phyloP scores from a whole-genome alignment of 495 filamentous ascomycete species.

The Cenococcum geophilum region DNA sequence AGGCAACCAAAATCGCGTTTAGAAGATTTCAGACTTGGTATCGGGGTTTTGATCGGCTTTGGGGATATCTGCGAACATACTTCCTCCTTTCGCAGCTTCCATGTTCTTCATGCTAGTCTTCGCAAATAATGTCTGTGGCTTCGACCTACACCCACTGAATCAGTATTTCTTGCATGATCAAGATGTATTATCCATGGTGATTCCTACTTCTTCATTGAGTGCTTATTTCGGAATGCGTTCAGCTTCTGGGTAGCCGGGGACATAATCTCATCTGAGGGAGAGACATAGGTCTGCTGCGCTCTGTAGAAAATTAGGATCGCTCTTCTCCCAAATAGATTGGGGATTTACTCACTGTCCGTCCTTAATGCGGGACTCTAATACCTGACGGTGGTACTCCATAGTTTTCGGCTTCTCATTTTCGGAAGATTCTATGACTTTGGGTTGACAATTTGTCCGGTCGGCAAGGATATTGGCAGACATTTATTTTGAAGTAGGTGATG shows the following conservation, averaged over 20 bases:
- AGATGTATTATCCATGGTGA: not conserved
- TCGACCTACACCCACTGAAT: conserved; percentile 14
- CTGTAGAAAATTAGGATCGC: conserved; percentile 29
- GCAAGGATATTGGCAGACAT: conserved; percentile 46
- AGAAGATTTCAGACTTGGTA: not conserved
- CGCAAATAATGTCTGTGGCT: conserved; percentile 32
- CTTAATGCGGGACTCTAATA: conserved; percentile 65
- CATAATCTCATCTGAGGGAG: conserved; percentile 90
- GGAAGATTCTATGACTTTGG: conserved; percentile 32
- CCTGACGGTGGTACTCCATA: conserved; percentile 77
- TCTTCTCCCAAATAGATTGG: not conserved
- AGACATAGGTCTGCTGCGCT: conserved; percentile 64
- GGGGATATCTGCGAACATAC: conserved; percentile 30
- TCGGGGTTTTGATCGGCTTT: conserved; percentile 14
- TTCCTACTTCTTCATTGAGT: conserved; percentile 51
- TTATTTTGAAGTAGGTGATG: no score
- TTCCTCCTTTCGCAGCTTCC: conserved; percentile 22
- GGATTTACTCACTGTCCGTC: conserved; percentile 54
- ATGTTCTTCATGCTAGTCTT: conserved; percentile 31
- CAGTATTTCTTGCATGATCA: conserved; percentile 4
- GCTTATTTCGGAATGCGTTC: conserved; percentile 74
- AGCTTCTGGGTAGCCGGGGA: conserved; percentile 90
- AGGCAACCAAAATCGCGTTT: not conserved
- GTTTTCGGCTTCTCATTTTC: conserved; percentile 46
- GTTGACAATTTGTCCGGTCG: conserved; percentile 48